phyloP scores from a whole-genome alignment of 495 filamentous ascomycete species.

The Poronia punctata region DNA sequence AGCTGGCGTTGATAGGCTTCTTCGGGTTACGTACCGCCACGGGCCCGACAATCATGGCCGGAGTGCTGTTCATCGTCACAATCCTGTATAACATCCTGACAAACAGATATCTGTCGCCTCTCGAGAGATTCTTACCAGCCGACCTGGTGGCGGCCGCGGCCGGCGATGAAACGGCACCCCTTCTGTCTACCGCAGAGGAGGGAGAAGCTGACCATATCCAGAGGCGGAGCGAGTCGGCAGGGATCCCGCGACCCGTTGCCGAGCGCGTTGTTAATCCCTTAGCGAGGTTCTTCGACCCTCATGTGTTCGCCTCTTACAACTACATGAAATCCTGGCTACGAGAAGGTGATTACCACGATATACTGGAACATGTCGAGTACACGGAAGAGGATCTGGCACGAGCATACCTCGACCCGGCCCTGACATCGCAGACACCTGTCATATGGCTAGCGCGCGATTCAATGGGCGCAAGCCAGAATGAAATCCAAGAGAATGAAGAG shows the following conservation, averaged over 20 bases:
- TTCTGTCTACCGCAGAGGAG: constrained; percentile 28
- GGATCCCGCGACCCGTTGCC: constrained; percentile 12
- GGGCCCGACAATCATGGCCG: constrained; percentile 69
- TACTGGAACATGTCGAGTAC: constrained; percentile 50
- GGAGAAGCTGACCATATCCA: constrained; percentile 16
- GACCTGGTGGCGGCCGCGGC: constrained; percentile 48
- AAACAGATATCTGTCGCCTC: constrained; percentile 19
- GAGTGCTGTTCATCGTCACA: constrained; percentile 63
- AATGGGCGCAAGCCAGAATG: constrained; percentile 55
- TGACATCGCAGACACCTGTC: constrained; percentile 50
- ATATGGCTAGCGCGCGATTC: constrained; percentile 67
- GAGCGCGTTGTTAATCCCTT: constrained; percentile 18
- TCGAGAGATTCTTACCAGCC: constrained; percentile 17
- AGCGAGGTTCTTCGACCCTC: constrained; percentile 20
- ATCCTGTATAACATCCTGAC: constrained; percentile 62
- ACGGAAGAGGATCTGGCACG: constrained; percentile 46
- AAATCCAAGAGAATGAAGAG: constrained; percentile 36
- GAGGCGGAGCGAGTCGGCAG: constrained; percentile 11
- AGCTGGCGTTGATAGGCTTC: constrained; percentile 74
- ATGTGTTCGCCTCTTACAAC: constrained; percentile 14
- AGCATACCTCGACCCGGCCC: constrained; percentile 63
- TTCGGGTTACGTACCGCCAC: constrained; percentile 61
- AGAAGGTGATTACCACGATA: constrained; percentile 36
- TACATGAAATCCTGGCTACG: constrained; percentile 21
- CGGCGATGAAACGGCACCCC: constrained; percentile 38